Percentiles rank a stretch among this genome's conserved stretches.
These are phyloP conservation scores for Atkinsonella hypoxylon DNA, from an alignment of 2,329 filamentous ascomycete genomes.

Conservation along the genomic window DNA sequence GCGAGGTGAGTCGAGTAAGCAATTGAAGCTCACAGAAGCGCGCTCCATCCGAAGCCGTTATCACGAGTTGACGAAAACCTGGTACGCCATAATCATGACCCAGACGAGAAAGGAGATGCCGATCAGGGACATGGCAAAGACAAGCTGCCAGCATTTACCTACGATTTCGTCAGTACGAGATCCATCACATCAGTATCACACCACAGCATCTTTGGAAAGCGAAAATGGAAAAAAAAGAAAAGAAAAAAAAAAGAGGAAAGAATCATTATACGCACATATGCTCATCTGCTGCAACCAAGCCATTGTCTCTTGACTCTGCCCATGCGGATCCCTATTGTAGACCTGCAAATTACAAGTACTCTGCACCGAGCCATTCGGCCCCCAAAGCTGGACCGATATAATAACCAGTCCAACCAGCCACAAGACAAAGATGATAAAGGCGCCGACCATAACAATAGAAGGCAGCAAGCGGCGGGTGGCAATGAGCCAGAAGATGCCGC, in stretches of 20 bases:
- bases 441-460: slow-evolving; percentile 49
- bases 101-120: slow-evolving; percentile 51
- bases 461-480: slow-evolving; percentile 48
- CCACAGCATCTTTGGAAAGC: no score
- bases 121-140: slow-evolving; percentile 50
- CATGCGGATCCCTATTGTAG: slow-evolving; percentile 35
- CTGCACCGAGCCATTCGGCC: slow-evolving; percentile 45
- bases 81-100: slow-evolving; percentile 57
- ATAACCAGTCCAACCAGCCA: slow-evolving; percentile 56
- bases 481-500: slow-evolving; percentile 51
- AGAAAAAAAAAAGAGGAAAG: background rate
- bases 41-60: background rate
- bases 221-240: no score
- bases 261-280: slow-evolving; percentile 40
- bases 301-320: slow-evolving; percentile 41
- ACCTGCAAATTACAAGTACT: slow-evolving; percentile 48
- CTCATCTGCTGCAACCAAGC: slow-evolving; percentile 52
- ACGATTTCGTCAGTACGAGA: slow-evolving; percentile 9
- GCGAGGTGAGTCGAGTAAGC: no score
- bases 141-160: slow-evolving; percentile 53
- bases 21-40: no score
- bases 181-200: no score
- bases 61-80: slow-evolving; percentile 42
- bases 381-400: slow-evolving; percentile 51
- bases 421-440: slow-evolving; percentile 54